Evolutionary conservation across 768 basidiomycete genomes (phyloP), one percentile per base, ranked within the genome.

Genomic region (Pleurotus salmoneostramineus): DNA sequence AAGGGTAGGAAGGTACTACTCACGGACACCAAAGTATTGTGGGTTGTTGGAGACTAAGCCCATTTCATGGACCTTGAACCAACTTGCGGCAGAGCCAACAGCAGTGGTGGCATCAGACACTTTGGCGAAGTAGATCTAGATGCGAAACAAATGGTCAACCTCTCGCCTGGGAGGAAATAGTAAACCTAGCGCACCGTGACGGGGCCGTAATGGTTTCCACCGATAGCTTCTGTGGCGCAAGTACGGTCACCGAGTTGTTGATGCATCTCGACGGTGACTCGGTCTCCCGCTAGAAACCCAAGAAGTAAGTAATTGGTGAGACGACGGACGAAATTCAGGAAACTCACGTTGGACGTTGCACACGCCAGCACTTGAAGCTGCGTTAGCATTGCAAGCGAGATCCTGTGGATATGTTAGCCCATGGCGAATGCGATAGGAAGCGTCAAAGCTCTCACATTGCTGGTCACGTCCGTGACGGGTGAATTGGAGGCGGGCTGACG

Each of bases 51-150:
- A 78, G 0, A 77, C 75, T n/a, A 83, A 63, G 37, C 80, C 81
- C 59, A 73, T 72, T 65, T 81, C 73, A 8, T 73, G 64, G 34
- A 83, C 73, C 69, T 83, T 83, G 72, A 83, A 82, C 81, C 81
- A 83, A 40, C 59, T 62, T 5, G 74, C 71, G 45, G 62, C 61
- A 3, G 74, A 66, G n/a, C 77, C 77, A 54, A 72, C 71, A 3
- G 81, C 81, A 40, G 71, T 72, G 0, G 65, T 73, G 0, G 81
- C 79, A 62, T 82, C 73, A 46, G 50, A 59, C 35, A 82, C 80
- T 47, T 75, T 72, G 35, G 79, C 80, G 73, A 82, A 72, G 68
- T 81, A 81, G 44, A 79, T 67, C 73, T 71, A 48, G 37, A 6
- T 33, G 48, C 17, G 6, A 44, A 33, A 46, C 45, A 4, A 46